phyloP scores from a whole-genome alignment of 1,139 yeast genomes.

The Scheffersomyces parashehatae region DNA sequence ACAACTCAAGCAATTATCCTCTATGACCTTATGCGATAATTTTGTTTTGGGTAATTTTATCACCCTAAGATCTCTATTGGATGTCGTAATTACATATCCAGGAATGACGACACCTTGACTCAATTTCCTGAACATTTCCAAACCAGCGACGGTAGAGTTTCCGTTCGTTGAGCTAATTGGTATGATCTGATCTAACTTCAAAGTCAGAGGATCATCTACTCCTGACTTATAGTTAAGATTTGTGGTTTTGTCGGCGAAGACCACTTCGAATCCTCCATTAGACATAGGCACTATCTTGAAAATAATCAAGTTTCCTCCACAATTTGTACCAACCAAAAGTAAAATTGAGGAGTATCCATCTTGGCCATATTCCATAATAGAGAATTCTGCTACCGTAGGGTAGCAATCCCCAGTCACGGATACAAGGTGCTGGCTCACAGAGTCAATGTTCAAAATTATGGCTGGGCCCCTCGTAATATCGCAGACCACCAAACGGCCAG shows the following conservation, averaged over 20 bases:
- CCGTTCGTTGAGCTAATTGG: conserved; percentile 65
- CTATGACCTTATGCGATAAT: conserved; percentile 63
- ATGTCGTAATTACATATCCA: conserved; percentile 61
- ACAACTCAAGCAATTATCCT: conserved; percentile 58
- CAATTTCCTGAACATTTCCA: conserved; percentile 59
- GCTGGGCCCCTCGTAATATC: conserved; percentile 85
- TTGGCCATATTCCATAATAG: conserved; percentile 67
- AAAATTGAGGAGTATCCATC: conserved; percentile 71
- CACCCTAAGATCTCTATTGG: conserved; percentile 65
- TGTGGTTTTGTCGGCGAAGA: conserved; percentile 50
- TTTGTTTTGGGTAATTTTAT: conserved; percentile 61
- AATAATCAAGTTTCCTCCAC: conserved; percentile 67
- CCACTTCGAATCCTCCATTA: conserved; percentile 68
- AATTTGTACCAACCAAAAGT: conserved; percentile 74
- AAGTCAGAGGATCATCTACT: conserved; percentile 45
- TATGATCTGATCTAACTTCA: conserved; percentile 54
- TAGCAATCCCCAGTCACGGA: conserved; percentile 34
- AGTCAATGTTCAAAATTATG: conserved; percentile 57
- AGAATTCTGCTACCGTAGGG: conserved; percentile 68
- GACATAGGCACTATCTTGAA: conserved; percentile 69
- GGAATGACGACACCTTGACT: conserved; percentile 63
- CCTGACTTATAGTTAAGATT: conserved; percentile 37
- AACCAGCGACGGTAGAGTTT: conserved; percentile 61
- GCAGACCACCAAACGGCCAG: conserved; percentile 73
- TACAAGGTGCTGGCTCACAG: conserved; percentile 40